Evolutionary conservation across 2,329 filamentous ascomycete genomes (phyloP).

Genomic region (Claviceps cyperi): DNA sequence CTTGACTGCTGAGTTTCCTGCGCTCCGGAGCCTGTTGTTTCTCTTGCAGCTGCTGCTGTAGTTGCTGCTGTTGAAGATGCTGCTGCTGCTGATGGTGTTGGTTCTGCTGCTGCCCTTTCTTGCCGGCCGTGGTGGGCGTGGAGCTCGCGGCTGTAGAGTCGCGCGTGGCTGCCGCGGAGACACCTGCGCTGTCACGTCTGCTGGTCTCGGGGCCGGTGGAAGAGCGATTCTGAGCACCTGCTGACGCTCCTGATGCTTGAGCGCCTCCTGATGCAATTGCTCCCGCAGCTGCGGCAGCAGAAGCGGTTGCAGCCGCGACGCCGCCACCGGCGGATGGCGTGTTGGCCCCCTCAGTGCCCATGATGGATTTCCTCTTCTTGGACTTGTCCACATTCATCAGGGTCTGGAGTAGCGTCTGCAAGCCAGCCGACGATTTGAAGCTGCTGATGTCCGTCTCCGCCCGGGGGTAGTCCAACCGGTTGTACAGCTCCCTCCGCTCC

Average conservation of each 20-base stretch:
- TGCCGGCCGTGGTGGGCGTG: slow-evolving; percentile 27
- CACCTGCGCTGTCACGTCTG: slow-evolving; percentile 40
- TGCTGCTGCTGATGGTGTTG: background rate
- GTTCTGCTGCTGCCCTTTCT: slow-evolving; percentile 29
- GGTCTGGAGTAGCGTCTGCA: slow-evolving; percentile 68
- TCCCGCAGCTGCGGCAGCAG: background rate
- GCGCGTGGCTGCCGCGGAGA: slow-evolving; percentile 23
- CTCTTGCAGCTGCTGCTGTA: slow-evolving; percentile 10
- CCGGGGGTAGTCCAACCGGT: slow-evolving; percentile 68
- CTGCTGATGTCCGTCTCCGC: slow-evolving; percentile 54
- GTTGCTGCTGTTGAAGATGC: background rate
- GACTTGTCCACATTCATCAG: slow-evolving; percentile 72
- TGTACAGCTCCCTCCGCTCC: slow-evolving; percentile 76
- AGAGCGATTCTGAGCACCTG: slow-evolving; percentile 19
- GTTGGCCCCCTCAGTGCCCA: slow-evolving; percentile 42
- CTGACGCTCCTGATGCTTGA: background rate
- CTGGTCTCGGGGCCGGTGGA: slow-evolving; percentile 19
- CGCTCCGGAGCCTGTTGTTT: slow-evolving; percentile 34
- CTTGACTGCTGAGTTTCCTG: slow-evolving; percentile 57
- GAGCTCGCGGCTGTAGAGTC: slow-evolving; percentile 20
- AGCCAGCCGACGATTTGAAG: slow-evolving; percentile 68
- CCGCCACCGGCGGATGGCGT: slow-evolving; percentile 14
- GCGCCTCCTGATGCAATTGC: slow-evolving; percentile 17
- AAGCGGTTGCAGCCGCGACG: background rate
- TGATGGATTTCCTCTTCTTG: slow-evolving; percentile 69